A percentile compares a stretch with the other conserved stretches of the same genome.
These are phyloP conservation scores for Dryas drummondii DNA, from an alignment of 306 rosid genomes.

Conservation along the genomic window DNA sequence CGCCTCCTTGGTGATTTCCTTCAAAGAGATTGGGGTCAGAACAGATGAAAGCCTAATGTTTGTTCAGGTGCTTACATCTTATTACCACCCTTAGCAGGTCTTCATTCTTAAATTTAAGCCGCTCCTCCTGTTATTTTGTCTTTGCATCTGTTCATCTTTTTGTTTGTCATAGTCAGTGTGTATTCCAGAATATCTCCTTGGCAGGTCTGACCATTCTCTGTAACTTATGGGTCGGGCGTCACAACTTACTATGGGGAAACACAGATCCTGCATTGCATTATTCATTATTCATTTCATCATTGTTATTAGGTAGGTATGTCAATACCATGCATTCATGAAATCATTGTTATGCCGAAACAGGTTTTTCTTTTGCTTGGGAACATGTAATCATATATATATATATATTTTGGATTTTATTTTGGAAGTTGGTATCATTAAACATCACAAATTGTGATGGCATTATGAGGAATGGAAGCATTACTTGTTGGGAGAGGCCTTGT, in stretches of 20 bases:
- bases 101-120: conserved; percentile 28
- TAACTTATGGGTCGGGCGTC: conserved; percentile 13
- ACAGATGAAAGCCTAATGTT: conserved; percentile 30
- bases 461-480: conserved; percentile 25
- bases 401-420: conserved; percentile 3
- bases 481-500: conserved; percentile 31
- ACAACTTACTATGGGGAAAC: conserved; percentile 34
- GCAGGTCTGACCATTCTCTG: neutral
- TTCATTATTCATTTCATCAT: conserved; percentile 38
- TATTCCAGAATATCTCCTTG: neutral
- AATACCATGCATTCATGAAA: conserved; percentile 53
- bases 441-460: conserved; percentile 36
- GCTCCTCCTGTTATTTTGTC: conserved; percentile 10
- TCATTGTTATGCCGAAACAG: conserved; percentile 28
- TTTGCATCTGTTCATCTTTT: conserved; percentile 16
- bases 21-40: conserved; percentile 30
- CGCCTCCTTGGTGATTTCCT: conserved; percentile 15
- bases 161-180: conserved; percentile 8
- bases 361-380: conserved; percentile 32
- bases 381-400: conserved; percentile 31
- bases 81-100: conserved; percentile 33
- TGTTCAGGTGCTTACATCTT: conserved; percentile 21
- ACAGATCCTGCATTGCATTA: conserved; percentile 42
- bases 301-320: conserved; percentile 28
- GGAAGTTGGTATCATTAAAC: conserved; percentile 28